Evolutionary conservation across 345 rosid species (phyloP).

Genomic region (Lumnitzera littorea): DNA sequence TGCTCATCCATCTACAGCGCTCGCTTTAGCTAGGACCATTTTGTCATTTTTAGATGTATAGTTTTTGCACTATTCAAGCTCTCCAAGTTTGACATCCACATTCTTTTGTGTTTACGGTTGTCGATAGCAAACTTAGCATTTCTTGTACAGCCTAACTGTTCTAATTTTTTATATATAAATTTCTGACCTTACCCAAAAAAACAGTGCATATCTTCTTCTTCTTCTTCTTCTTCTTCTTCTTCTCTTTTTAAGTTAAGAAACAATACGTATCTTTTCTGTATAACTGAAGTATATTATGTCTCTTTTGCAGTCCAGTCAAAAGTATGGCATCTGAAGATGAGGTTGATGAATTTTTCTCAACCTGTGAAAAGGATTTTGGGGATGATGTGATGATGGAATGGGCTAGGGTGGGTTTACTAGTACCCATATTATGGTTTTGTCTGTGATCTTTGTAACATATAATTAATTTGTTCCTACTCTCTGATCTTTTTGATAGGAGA

Average conservation of each 20-base stretch:
- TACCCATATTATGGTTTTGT: not conserved
- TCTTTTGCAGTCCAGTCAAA: conserved; percentile 93
- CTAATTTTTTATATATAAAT: no score
- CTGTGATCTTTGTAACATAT: not conserved
- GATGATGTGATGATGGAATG: conserved; percentile 77
- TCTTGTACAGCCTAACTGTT: no score
- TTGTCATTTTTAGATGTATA: no score
- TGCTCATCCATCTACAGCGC: no score
- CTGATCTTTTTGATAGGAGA: conserved; percentile 46
- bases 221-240: not conserved
- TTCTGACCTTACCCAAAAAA: no score
- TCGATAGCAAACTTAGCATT: no score
- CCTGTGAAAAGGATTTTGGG: conserved; percentile 46
- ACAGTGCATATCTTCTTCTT: no score
- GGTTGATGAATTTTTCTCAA: conserved; percentile 50
- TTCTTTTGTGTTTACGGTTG: no score
- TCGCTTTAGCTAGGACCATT: no score
- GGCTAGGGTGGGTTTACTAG: conserved; percentile 69
- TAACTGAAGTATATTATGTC: conserved; percentile 27
- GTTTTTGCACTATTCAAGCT: no score
- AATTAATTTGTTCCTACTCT: conserved; percentile 5
- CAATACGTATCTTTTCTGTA: not conserved
- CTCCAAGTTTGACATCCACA: no score
- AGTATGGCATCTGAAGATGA: conserved; percentile 66
- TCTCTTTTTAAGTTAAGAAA: not conserved